Conservation (phyloP, 2,329 filamentous ascomycete genomes). For the Aureobasidium pullulans region DNA sequence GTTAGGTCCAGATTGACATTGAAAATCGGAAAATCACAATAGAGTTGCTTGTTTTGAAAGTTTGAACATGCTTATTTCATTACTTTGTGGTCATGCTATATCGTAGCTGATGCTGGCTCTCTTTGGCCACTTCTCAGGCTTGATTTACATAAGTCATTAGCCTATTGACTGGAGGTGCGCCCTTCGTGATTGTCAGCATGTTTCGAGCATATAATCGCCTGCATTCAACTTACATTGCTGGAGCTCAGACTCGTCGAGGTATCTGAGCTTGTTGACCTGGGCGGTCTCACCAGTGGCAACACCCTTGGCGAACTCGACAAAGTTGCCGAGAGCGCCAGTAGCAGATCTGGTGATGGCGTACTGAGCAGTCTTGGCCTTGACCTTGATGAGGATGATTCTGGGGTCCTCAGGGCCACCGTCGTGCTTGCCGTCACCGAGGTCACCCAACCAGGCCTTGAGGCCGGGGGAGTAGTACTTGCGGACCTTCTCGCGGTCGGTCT, state of each 20-base stretch:
- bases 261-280: conserved; percentile 66
- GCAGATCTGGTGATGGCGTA: conserved; percentile 57
- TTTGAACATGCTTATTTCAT: conserved; percentile 1
- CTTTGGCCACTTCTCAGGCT: neutral
- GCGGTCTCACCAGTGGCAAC: conserved; percentile 64
- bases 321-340: conserved; percentile 52
- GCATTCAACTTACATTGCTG: conserved; percentile 41
- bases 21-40: neutral
- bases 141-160: neutral
- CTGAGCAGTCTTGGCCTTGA: conserved; percentile 64
- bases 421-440: conserved; percentile 74
- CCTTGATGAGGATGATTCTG: conserved; percentile 71
- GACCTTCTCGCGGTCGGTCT: conserved; percentile 61
- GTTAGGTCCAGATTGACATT: too few relatives aligned
- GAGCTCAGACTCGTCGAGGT: conserved; percentile 62
- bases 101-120: conserved; percentile 7
- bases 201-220: neutral
- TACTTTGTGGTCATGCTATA: conserved; percentile 10
- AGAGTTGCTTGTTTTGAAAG: neutral
- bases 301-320: conserved; percentile 68
- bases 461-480: conserved; percentile 66
- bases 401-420: conserved; percentile 77
- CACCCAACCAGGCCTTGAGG: conserved; percentile 80
- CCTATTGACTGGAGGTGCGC: conserved; percentile 11
- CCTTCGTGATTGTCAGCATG: neutral